These are phyloP conservation scores for Populus ilicifolia DNA, from an alignment of 345 rosid genomes.

Conservation along the genomic window DNA sequence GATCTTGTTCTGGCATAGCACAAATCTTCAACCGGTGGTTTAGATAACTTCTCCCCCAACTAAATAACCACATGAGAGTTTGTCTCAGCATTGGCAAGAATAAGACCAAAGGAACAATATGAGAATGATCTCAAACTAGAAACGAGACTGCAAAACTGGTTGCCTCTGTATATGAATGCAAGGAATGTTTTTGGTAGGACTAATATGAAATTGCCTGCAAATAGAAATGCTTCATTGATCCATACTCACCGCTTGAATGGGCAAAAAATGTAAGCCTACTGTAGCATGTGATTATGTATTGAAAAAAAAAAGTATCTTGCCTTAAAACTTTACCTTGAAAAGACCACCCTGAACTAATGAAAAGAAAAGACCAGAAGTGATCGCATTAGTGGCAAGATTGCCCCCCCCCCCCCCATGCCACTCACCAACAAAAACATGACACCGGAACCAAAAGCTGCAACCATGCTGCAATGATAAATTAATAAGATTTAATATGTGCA, in stretches of 20 bases:
- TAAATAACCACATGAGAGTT: conserved; percentile 31
- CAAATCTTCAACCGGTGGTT: conserved; percentile 56
- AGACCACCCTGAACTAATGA: conserved; percentile 80
- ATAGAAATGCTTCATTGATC: not conserved
- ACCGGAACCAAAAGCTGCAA: conserved; percentile 93
- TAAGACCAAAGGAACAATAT: not conserved
- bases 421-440: conserved; percentile 80
- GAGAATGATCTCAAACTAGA: not conserved
- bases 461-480: conserved; percentile 60
- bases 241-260: conserved; percentile 1
- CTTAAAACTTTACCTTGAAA: conserved; percentile 55
- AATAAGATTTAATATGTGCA: not conserved
- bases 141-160: not conserved
- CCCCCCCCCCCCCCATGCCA: conserved; percentile 71
- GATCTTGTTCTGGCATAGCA: conserved; percentile 50
- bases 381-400: conserved; percentile 65
- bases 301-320: not conserved
- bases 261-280: not conserved
- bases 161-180: not conserved
- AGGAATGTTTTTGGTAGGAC: not conserved
- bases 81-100: conserved; percentile 3
- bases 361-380: conserved; percentile 69
- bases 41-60: conserved; percentile 70
- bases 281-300: not conserved
- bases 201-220: not conserved